A percentile compares a stretch with the other conserved stretches of the same genome.
phyloP scores from a whole-genome alignment of 805 yeast species.

The Metschnikowia arizonensis region DNA sequence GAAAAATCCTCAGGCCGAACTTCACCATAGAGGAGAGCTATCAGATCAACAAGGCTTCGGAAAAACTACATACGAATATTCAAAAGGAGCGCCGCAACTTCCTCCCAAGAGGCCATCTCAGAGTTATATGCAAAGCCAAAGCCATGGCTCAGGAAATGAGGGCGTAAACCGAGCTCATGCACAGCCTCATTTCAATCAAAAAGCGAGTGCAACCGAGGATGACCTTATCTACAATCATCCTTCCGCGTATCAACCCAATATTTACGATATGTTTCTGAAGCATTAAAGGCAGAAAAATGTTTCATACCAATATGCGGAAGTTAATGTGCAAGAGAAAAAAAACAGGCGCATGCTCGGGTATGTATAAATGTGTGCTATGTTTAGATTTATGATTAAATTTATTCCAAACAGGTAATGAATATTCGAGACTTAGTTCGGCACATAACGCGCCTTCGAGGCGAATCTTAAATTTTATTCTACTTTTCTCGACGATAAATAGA shows the following conservation, averaged over 20 bases:
- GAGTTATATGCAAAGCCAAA: neutral
- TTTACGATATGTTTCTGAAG: constrained; percentile 37
- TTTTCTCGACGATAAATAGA: too few species aligned
- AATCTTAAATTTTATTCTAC: constrained; percentile 1
- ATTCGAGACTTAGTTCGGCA: neutral
- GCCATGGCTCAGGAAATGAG: neutral
- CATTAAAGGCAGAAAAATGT: neutral
- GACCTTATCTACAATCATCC: constrained; percentile 34
- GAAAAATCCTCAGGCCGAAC: neutral
- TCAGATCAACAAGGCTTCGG: neutral
- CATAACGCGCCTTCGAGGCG: neutral
- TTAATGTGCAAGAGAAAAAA: neutral
- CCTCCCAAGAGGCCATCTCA: constrained; percentile 24
- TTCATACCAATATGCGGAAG: neutral
- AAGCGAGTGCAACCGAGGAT: constrained; percentile 1
- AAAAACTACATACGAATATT: neutral
- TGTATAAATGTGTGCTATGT: constrained; percentile 3
- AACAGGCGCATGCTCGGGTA: neutral
- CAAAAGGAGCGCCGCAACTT: constrained; percentile 11
- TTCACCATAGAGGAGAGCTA: neutral
- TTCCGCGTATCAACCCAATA: constrained; percentile 44
- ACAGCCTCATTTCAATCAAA: constrained; percentile 2
- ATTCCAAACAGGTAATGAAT: neutral
- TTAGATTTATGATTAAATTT: neutral
- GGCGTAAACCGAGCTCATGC: neutral